These are phyloP conservation scores for Bondarzewia mesenterica DNA, from an alignment of 1,284 basidiomycete species.

Conservation along the genomic window DNA sequence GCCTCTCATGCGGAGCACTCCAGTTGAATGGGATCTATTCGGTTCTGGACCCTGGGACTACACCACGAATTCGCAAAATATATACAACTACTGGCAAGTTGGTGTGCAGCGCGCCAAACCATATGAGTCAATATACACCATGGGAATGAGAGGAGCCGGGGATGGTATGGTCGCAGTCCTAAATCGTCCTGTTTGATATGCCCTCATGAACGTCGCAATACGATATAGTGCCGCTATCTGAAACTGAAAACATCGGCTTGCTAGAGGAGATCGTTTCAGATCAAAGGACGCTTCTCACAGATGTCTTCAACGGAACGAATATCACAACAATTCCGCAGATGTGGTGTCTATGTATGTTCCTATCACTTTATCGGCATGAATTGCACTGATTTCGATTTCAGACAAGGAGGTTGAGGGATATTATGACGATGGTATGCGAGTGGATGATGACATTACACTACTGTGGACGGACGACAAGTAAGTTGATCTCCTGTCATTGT, in stretches of 20 bases:
- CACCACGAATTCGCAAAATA: conserved; percentile 38
- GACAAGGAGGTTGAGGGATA: conserved; percentile 62
- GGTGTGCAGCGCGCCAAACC: conserved; percentile 48
- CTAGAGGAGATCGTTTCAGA: conserved; percentile 50
- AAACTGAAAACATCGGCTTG: conserved; percentile 39
- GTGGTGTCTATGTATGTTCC: conserved; percentile 63
- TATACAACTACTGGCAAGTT: conserved; percentile 52
- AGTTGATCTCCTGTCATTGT: conserved; percentile 10
- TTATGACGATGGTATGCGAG: conserved; percentile 48
- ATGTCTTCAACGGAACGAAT: conserved; percentile 43
- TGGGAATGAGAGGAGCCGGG: conserved; percentile 62
- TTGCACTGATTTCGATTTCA: too few species aligned
- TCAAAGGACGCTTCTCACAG: conserved; percentile 54
- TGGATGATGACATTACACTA: conserved; percentile 46
- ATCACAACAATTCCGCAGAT: conserved; percentile 51
- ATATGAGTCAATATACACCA: conserved; percentile 53
- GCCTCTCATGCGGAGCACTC: conserved; percentile 57
- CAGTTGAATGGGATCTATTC: conserved; percentile 51
- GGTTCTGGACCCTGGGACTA: conserved; percentile 58
- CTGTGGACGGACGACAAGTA: conserved; percentile 57
- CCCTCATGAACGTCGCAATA: too few species aligned
- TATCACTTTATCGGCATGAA: too few species aligned
- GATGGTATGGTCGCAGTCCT: conserved; percentile 19
- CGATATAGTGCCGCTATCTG: conserved; percentile 41
- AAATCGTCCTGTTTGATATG: not conserved